Evolutionary conservation across 75 land plant species (phyloP), one percentile per base, ranked within the genome.

Genomic region (Adiantum capillusveneris): DNA sequence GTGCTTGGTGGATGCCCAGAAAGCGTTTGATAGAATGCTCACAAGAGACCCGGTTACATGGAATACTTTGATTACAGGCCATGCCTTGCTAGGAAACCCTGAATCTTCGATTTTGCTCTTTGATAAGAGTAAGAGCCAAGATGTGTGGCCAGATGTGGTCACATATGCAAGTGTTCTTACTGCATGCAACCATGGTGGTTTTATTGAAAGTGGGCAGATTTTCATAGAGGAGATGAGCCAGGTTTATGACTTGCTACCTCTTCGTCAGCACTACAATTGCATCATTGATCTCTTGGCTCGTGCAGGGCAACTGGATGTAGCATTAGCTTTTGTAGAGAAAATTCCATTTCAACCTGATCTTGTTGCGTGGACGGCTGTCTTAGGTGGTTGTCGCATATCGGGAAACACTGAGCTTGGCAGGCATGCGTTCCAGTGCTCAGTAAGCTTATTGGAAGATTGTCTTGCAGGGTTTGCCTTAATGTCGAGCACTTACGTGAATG

Each of bases 161-260:
- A 85, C 88, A 13, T 85, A 81, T 59, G 66, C 79, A 17, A 79
- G 76, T 30, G 25, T 81, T 43, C 71, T 85, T n/a, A 72, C 74
- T 41, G 74, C 82, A 36, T 85, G 82, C 56, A 70, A 75, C 42
- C 81, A 82, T 57, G 65, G 65, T 57, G 85, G 85, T 17, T 42
- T 65, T n/a, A 72, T 78, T 41, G 75, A 70, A 0, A 65, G 27
- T 64, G 81, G 69, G 16, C 57, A 58, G 67, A 3, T 0, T 53
- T 73, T 72, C 44, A 80, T 84, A 48, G 56, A 54, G 5, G 62
- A 65, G 29, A 84, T 84, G 87, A 28, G 24, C 1, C 19, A 36
- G 27, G 58, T 66, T 1, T 62, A 75, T 56, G 63, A 63, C 27
- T 39, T 83, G 13, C 26, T 1, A 31, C 86, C 82, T n/a, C 41